Conservation (phyloP, 108 stramenopile species). For the Epipyxis sp. region DNA sequence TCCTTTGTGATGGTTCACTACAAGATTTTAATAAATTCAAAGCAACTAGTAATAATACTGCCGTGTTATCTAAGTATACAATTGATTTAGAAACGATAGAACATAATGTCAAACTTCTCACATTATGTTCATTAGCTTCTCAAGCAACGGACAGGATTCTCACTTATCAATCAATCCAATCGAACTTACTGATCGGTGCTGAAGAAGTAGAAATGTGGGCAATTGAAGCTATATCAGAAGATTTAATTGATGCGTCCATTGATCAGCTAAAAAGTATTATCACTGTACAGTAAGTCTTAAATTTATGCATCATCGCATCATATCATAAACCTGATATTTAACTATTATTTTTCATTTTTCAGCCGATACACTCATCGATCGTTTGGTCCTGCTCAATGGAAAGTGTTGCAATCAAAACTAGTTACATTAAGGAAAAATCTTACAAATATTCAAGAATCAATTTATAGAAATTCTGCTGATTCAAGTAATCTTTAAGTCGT, state of each 20-base stretch:
- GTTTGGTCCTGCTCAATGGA: not conserved
- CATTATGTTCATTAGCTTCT: constrained; percentile 8
- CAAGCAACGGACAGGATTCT: not conserved
- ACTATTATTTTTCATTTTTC: too few species aligned
- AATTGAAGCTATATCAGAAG: constrained; percentile 17
- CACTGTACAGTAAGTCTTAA: constrained; percentile 27
- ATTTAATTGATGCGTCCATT: constrained; percentile 10
- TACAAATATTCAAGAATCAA: too few species aligned
- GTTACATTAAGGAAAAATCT: too few species aligned
- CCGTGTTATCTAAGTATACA: not conserved
- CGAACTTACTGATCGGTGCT: not conserved
- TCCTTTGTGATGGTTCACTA: constrained; percentile 20
- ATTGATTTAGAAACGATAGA: not conserved
- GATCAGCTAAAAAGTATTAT: not conserved
- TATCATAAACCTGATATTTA: too few species aligned
- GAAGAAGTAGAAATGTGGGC: constrained; percentile 26
- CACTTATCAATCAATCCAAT: not conserved
- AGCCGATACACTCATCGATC: not conserved
- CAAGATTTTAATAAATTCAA: not conserved
- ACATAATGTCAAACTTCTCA: not conserved
- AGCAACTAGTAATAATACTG: not conserved
- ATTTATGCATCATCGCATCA: too few species aligned
- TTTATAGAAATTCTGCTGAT: too few species aligned
- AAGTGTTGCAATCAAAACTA: not conserved
- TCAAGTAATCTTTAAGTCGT: too few species aligned